phyloP scores from a whole-genome alignment of 257 asterid species.

The Nicotiana paniculata region DNA sequence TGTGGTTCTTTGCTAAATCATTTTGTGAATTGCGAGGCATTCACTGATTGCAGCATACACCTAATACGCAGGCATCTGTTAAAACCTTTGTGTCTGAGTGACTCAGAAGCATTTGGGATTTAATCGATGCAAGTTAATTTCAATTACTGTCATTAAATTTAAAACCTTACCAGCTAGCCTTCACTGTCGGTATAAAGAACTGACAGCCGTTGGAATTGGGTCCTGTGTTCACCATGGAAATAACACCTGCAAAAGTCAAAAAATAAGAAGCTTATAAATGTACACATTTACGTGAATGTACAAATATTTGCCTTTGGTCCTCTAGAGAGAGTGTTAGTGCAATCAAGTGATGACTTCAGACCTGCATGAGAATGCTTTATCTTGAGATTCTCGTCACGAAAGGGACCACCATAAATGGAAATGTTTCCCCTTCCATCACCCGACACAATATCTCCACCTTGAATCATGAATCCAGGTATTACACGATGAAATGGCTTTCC shows the following conservation, averaged over 20 bases:
- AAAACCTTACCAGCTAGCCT: conserved; percentile 72
- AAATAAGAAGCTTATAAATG: neutral
- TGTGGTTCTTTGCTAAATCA: neutral
- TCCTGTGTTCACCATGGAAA: conserved; percentile 92
- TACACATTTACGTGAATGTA: neutral
- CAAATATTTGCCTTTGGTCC: neutral
- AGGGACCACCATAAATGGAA: conserved; percentile 55
- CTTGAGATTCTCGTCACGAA: conserved; percentile 83
- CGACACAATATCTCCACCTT: conserved; percentile 86
- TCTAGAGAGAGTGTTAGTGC: neutral
- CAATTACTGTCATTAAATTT: neutral
- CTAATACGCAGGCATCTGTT: neutral
- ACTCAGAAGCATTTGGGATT: neutral
- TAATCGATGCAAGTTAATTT: neutral
- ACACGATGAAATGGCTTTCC: conserved; percentile 95
- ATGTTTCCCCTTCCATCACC: conserved; percentile 80
- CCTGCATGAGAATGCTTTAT: conserved; percentile 81
- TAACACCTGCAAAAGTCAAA: conserved; percentile 45
- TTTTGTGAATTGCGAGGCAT: neutral
- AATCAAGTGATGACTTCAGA: conserved; percentile 10
- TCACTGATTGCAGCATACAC: neutral
- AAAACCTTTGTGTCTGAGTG: neutral
- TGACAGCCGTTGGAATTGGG: conserved; percentile 95
- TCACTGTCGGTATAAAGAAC: conserved; percentile 90
- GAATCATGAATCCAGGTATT: conserved; percentile 98